Evolutionary conservation across 2,329 filamentous ascomycete species (phyloP).

Genomic region (Colletotrichum filicis): DNA sequence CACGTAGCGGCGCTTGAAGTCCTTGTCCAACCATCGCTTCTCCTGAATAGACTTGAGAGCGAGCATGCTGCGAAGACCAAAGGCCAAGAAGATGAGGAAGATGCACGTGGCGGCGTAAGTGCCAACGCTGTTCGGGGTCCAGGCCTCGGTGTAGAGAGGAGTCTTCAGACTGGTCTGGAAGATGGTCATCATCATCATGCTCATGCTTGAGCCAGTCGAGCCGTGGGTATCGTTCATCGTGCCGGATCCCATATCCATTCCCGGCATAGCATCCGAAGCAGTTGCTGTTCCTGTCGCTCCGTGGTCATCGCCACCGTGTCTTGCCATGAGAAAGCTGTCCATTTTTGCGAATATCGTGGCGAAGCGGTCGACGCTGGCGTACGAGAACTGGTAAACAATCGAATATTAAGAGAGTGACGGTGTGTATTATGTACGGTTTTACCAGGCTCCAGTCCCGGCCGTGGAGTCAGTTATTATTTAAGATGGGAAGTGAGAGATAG

Average conservation of each 20-base stretch:
- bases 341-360: not conserved
- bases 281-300: constrained; percentile 6
- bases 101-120: constrained; percentile 91
- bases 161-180: constrained; percentile 70
- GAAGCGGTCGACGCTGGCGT: constrained; percentile 17
- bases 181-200: constrained; percentile 56
- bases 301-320: constrained; percentile 27
- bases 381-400: not conserved
- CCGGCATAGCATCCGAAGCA: constrained; percentile 29
- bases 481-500: constrained; percentile 1
- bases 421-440: not conserved
- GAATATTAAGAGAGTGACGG: not conserved
- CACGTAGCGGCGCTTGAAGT: constrained; percentile 81
- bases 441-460: constrained; percentile 35
- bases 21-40: constrained; percentile 74
- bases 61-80: constrained; percentile 75
- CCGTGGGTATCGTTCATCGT: constrained; percentile 20
- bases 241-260: constrained; percentile 30
- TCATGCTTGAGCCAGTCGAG: constrained; percentile 22
- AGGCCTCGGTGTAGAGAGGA: constrained; percentile 69
- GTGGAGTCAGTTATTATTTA: not conserved
- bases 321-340: constrained; percentile 26
- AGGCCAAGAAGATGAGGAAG: constrained; percentile 83
- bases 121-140: constrained; percentile 78
- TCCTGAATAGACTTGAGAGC: constrained; percentile 76